Percentiles rank a stretch among this genome's conserved stretches.
These are phyloP conservation scores for Eimeria maxima DNA, from an alignment of 169 alveolate species.

Conservation along the genomic window DNA sequence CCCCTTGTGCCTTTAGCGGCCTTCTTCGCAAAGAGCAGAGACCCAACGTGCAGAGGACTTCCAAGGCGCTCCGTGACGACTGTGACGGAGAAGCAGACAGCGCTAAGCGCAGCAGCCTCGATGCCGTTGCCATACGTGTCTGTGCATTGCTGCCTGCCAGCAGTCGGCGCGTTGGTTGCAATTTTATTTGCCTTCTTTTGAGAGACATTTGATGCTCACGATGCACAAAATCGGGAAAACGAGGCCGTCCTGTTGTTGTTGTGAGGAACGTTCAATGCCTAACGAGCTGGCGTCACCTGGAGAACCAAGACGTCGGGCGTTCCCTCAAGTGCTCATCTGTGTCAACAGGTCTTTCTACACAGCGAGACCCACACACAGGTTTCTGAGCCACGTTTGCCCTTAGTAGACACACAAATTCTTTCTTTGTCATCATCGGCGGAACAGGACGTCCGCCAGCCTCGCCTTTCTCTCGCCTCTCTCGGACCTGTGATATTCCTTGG, in stretches of 20 bases:
- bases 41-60: constrained; percentile 40
- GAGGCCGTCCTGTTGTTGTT: constrained; percentile 18
- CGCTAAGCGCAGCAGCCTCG: constrained; percentile 22
- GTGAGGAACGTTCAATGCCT: background rate
- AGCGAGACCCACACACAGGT: constrained; percentile 17
- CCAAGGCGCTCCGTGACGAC: background rate
- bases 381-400: constrained; percentile 12
- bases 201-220: background rate
- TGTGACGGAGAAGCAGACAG: constrained; percentile 46
- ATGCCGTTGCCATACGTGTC: background rate
- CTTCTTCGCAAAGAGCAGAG: constrained; percentile 70
- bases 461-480: background rate
- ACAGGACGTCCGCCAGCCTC: background rate
- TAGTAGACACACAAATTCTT: background rate
- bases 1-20: constrained; percentile 71
- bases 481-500: constrained; percentile 31
- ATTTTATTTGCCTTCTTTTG: constrained; percentile 13
- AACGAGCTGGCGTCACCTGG: background rate
- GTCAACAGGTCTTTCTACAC: constrained; percentile 40
- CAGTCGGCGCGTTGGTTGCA: background rate
- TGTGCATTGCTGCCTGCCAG: background rate
- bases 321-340: background rate
- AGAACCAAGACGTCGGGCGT: background rate
- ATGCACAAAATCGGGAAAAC: background rate
- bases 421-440: constrained; percentile 2